Evolutionary conservation across 805 yeast species (phyloP), one percentile per base, ranked within the genome.

Genomic region (Lipomyces chichibuensis): DNA sequence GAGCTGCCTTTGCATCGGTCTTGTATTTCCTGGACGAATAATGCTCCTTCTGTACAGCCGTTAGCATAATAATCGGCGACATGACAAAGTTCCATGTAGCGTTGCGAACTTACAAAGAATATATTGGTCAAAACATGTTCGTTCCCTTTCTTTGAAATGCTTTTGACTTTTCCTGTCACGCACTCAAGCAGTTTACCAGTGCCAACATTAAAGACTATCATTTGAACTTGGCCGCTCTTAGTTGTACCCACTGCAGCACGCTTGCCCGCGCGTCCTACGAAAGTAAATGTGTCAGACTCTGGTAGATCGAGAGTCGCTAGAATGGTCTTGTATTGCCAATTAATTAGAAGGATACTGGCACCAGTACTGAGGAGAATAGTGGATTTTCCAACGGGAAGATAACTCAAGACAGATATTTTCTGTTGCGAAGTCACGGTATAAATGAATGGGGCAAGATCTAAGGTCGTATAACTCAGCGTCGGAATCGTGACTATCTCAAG

Each of bases 111-210:
- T 52, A 65, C 67, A 33, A 66, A 66, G 17, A 55, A 37, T 27
- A 67, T 59, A 43, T 66, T 64, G 14, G 69, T 55, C 7, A 65
- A 32, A 6, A 56, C 29, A 23, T 65, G 23, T 7, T 39, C 58
- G 49, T 53, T 53, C 4, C 2, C 32, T 9, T 32, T 43, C 14
- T n/a, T 9, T 39, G 57, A 61, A 33, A 67, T 43, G 25, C 43
- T 58, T 57, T 53, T 60, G 14, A 63, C 65, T 3, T 55, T 64
- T n/a, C 70, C 71, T 3, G 68, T 60, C 2, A 67, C 55, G 29
- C 69, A 63, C 39, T 69, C 71, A n/a, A 69, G 59, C 17, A 69
- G 39, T 35, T 56, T 63, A 5, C 70, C 71, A 17, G 62, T 39
- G 14, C 71, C 64, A n/a, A 67, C 67, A 9, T 7, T 39, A 46